These are phyloP conservation scores for Annulohypoxylon bovei DNA, from an alignment of 495 filamentous ascomycete genomes.

Conservation along the genomic window DNA sequence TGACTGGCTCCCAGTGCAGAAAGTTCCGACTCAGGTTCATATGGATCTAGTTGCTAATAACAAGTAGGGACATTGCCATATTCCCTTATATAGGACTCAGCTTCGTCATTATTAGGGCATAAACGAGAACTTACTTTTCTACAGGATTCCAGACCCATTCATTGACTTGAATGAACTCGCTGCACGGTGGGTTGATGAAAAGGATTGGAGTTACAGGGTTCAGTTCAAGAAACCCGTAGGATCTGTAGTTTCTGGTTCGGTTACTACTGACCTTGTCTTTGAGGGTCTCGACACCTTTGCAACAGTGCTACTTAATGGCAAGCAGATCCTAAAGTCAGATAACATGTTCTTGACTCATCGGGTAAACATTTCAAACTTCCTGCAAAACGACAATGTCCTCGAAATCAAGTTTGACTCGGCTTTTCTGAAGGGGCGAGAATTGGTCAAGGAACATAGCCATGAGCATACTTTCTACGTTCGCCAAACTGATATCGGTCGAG, in stretches of 20 bases:
- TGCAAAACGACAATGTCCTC: conserved; percentile 42
- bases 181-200: conserved; percentile 76
- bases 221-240: conserved; percentile 62
- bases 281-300: conserved; percentile 75
- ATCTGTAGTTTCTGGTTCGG: conserved; percentile 41
- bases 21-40: conserved; percentile 44
- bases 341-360: conserved; percentile 74
- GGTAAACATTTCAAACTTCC: conserved; percentile 46
- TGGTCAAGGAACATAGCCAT: conserved; percentile 52
- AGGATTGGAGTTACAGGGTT: conserved; percentile 66
- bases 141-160: conserved; percentile 68
- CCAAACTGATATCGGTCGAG: conserved; percentile 56
- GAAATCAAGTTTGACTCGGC: conserved; percentile 59
- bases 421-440: conserved; percentile 50
- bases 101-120: background rate
- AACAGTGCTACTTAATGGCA: conserved; percentile 66
- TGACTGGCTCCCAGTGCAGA: conserved; percentile 42
- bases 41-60: conserved; percentile 43
- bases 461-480: conserved; percentile 59
- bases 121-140: conserved; percentile 27
- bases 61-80: conserved; percentile 22
- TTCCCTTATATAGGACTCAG: background rate
- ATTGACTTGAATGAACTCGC: conserved; percentile 73
- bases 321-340: conserved; percentile 62
- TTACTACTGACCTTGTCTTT: conserved; percentile 63